phyloP scores from a whole-genome alignment of 192 early-diverging fungal species.

The Coemansia sp. region DNA sequence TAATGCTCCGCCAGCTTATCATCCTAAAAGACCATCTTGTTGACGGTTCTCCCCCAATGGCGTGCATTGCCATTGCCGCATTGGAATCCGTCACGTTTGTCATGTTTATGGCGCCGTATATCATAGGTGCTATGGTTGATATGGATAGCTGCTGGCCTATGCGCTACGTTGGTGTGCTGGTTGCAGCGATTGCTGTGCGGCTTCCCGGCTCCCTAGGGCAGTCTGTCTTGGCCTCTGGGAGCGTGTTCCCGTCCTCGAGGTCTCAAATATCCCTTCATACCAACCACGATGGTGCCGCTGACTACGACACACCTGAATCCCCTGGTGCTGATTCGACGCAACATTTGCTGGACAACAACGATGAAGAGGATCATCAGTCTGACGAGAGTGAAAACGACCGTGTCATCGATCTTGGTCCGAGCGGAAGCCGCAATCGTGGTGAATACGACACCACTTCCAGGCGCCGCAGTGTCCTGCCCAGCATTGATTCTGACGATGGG shows the following conservation, averaged over 20 bases:
- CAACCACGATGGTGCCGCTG: conserved; percentile 10
- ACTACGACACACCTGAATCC: neutral
- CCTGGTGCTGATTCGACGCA: neutral
- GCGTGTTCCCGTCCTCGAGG: conserved; percentile 4
- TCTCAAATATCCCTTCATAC: conserved; percentile 53
- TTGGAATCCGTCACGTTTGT: conserved; percentile 38
- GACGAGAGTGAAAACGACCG: conserved; percentile 13
- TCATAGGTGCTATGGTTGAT: conserved; percentile 24
- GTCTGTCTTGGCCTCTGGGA: neutral
- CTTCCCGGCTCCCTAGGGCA: neutral
- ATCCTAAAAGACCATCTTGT: conserved; percentile 47
- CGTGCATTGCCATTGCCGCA: conserved; percentile 34
- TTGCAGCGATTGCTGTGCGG: neutral
- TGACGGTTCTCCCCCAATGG: conserved; percentile 40
- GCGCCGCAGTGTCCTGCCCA: neutral
- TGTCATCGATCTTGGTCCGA: conserved; percentile 9
- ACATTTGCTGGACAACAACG: neutral
- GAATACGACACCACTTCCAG: neutral
- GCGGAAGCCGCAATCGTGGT: neutral
- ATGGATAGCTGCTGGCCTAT: conserved; percentile 32
- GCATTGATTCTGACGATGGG: conserved; percentile 18
- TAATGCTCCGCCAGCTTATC: conserved; percentile 41
- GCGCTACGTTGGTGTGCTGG: neutral
- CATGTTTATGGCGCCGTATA: conserved; percentile 40
- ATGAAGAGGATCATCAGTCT: neutral